Base-by-base conservation (phyloP, 192 early-diverging fungal species). In the Coemansia sp. region DNA sequence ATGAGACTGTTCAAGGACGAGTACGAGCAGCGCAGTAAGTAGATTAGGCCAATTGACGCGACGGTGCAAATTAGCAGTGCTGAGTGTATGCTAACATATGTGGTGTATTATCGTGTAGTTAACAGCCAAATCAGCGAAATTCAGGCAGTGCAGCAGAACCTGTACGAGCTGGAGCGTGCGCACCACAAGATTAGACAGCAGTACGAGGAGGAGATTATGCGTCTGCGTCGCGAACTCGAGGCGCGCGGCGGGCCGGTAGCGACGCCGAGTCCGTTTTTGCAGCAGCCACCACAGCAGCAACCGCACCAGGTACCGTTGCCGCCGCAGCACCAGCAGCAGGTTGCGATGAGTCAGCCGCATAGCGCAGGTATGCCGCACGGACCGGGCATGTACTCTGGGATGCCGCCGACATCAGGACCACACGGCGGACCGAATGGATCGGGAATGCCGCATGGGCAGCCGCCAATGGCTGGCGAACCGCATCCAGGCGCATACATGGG, bases 191-290 rank as follows among this genome's bases (percentile, higher is more conserved):
- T 91, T 57, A 92, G 93, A 78, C 85, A 83, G 57, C 86, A 90
- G 74, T 96, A 93, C 62, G 95, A 98, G 66, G 91, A 94, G 52
- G 94, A 98, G 59, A 89, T 96, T 64, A 74, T 75, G 34, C 84
- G 88, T 31, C 75, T 96, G 57, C 86, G 91, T 20, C 87, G 89
- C 20, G 92, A 98, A 57, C 84, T 96, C 4, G 93, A 97, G 57
- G 83, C 85, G 51, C 85, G 83, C 59, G 87, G 83, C 25, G 85
- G 82, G 14, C 78, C 81, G 46, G 66, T 79, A 8, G 77, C 73
- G 59, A 70, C 78, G 19, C 72, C 84, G 25, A 70, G 72, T 12
- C 77, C 77, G 36, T 80, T 80, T 53, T 61, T 81, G 22, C 84
- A 65, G 73, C 84, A 85, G 44, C 75, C 68, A 73, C 77, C 64